These are phyloP conservation scores for Piper longum DNA, from an alignment of 164 flowering plant species.

Conservation along the genomic window DNA sequence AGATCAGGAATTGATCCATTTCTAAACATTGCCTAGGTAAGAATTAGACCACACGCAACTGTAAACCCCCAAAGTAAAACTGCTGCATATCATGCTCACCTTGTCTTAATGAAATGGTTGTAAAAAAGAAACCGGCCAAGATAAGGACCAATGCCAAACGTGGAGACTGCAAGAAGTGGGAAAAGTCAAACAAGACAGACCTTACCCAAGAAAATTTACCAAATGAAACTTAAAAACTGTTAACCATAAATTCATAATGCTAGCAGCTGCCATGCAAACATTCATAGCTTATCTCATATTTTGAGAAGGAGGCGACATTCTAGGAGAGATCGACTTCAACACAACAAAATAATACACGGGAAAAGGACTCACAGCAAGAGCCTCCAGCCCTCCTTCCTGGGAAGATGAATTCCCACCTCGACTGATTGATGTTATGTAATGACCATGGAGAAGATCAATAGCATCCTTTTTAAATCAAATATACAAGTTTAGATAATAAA, in stretches of 20 bases:
- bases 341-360: neutral
- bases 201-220: neutral
- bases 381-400: constrained; percentile 48
- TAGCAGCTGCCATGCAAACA: neutral
- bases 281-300: neutral
- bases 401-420: constrained; percentile 53
- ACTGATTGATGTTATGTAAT: constrained; percentile 59
- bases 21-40: neutral
- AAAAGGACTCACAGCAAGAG: constrained; percentile 57
- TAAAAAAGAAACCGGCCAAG: constrained; percentile 46
- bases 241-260: neutral
- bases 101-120: constrained; percentile 55
- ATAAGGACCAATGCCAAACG: constrained; percentile 46
- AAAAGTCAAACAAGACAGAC: neutral
- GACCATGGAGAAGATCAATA: constrained; percentile 95
- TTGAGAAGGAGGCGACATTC: neutral
- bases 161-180: constrained; percentile 46
- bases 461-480: constrained; percentile 45
- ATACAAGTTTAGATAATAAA: neutral
- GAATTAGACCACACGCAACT: too few species aligned
- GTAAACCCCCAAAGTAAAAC: neutral
- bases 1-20: neutral
- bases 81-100: constrained; percentile 30
- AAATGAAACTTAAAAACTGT: neutral
- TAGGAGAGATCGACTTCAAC: neutral